Percentiles rank a stretch among this genome's conserved stretches.
Evolutionary conservation across 495 filamentous ascomycete genomes (phyloP).

Genomic region (Staphylotrichum longicolle): DNA sequence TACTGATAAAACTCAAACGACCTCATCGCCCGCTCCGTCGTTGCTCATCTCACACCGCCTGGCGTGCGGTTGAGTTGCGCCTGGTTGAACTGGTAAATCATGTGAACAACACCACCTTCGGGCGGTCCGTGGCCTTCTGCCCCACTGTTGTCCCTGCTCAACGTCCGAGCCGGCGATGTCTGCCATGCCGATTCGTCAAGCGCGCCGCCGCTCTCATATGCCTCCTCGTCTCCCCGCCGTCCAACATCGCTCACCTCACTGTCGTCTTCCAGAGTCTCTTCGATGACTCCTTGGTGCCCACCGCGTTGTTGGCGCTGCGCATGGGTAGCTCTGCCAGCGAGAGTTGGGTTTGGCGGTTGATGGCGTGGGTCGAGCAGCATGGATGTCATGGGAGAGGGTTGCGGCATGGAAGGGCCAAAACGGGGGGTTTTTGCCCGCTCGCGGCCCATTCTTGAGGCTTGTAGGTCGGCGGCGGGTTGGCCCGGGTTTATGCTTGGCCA

Average conservation of each 20-base stretch:
- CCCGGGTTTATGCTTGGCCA: slow-evolving; percentile 71
- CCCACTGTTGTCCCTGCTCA: slow-evolving; percentile 45
- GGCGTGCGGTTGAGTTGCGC: slow-evolving; percentile 61
- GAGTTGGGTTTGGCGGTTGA: slow-evolving; percentile 55
- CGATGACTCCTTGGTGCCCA: slow-evolving; percentile 46
- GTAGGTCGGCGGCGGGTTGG: slow-evolving; percentile 55
- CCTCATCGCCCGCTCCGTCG: not conserved
- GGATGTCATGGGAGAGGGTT: slow-evolving; percentile 62
- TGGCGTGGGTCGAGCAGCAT: slow-evolving; percentile 84
- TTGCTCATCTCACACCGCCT: slow-evolving; percentile 40
- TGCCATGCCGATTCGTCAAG: slow-evolving; percentile 56
- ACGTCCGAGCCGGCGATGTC: slow-evolving; percentile 41
- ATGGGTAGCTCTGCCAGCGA: slow-evolving; percentile 16
- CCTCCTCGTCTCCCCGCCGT: slow-evolving; percentile 65
- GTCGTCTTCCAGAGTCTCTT: slow-evolving; percentile 48
- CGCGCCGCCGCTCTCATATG: slow-evolving; percentile 49
- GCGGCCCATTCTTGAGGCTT: slow-evolving; percentile 48
- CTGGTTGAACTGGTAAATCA: slow-evolving; percentile 90
- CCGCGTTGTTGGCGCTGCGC: slow-evolving; percentile 41
- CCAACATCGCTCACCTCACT: slow-evolving; percentile 63
- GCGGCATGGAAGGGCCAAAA: slow-evolving; percentile 34
- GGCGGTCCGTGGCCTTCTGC: slow-evolving; percentile 34
- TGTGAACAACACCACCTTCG: slow-evolving; percentile 69
- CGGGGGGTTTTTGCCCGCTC: slow-evolving; percentile 39
- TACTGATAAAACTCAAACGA: not conserved